A percentile compares a stretch with the other conserved stretches of the same genome.
Conservation (phyloP, 2,329 filamentous ascomycete genomes). For the Trichoderma brevicompactum region DNA sequence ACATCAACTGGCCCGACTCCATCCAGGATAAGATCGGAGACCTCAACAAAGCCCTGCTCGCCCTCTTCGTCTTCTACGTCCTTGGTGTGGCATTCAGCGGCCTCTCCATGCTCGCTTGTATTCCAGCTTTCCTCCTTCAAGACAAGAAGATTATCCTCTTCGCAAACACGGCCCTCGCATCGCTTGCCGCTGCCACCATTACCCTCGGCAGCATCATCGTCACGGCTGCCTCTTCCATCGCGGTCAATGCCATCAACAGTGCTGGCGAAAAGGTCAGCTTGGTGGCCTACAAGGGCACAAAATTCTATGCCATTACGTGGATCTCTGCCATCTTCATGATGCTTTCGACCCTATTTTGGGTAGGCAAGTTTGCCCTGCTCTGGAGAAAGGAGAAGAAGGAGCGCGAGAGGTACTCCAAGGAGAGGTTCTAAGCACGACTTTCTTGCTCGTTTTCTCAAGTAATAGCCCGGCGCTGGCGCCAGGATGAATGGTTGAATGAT, state of each 20-base stretch:
- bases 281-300: constrained; percentile 47
- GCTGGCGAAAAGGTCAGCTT: constrained; percentile 52
- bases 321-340: constrained; percentile 52
- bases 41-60: constrained; percentile 55
- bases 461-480: constrained; percentile 15
- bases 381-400: constrained; percentile 29
- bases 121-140: constrained; percentile 44
- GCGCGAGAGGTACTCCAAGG: constrained; percentile 37
- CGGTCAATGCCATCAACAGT: constrained; percentile 48
- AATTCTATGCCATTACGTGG: constrained; percentile 54
- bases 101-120: constrained; percentile 48
- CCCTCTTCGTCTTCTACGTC: constrained; percentile 55
- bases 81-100: constrained; percentile 49
- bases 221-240: constrained; percentile 48
- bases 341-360: constrained; percentile 48
- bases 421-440: constrained; percentile 34
- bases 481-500: constrained; percentile 2
- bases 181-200: constrained; percentile 45
- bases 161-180: constrained; percentile 45
- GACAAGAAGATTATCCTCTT: constrained; percentile 37
- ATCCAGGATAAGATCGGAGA: constrained; percentile 54
- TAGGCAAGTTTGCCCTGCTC: constrained; percentile 39
- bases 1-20: constrained; percentile 50
- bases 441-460: too few relatives aligned
- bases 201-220: constrained; percentile 50